A percentile compares a stretch with the other conserved stretches of the same genome.
These are phyloP conservation scores for Mrakia gelida DNA, from an alignment of 768 basidiomycete genomes.

Conservation along the genomic window DNA sequence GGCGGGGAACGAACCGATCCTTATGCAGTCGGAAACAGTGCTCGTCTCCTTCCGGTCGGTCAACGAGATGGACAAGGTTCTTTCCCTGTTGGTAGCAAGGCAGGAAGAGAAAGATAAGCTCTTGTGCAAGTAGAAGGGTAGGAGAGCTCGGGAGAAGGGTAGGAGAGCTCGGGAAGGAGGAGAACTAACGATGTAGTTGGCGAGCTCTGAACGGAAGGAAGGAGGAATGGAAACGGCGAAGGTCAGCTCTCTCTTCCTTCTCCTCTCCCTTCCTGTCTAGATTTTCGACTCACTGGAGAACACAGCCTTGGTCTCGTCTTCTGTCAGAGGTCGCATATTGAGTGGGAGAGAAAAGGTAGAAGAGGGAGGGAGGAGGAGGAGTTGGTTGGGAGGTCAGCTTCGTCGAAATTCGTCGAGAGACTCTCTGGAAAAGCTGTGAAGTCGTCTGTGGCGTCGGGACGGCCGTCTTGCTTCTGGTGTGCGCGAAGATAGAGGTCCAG, in stretches of 20 bases:
- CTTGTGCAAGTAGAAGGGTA: background rate
- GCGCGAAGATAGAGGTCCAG: no score
- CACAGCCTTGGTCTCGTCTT: constrained; percentile 93
- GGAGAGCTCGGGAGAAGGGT: background rate
- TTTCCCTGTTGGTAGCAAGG: constrained; percentile 62
- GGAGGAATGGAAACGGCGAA: background rate
- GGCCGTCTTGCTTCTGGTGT: no score
- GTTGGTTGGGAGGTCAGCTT: background rate
- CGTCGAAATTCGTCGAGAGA: no score
- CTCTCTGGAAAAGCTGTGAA: no score
- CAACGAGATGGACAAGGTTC: constrained; percentile 91
- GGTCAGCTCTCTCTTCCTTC: background rate
- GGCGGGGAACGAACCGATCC: constrained; percentile 59
- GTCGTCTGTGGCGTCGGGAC: no score
- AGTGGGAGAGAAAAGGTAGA: background rate
- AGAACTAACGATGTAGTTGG: constrained; percentile 82
- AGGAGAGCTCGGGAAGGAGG: background rate
- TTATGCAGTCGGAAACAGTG: constrained; percentile 93
- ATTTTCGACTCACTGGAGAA: constrained; percentile 59
- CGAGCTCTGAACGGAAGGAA: constrained; percentile 55
- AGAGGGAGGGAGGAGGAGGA: background rate
- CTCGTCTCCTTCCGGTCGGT: constrained; percentile 79
- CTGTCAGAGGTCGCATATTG: constrained; percentile 85
- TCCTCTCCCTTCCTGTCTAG: background rate
- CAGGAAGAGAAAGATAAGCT: background rate